Conservation (phyloP, 768 basidiomycete species). For the Naganishia randhawae region DNA sequence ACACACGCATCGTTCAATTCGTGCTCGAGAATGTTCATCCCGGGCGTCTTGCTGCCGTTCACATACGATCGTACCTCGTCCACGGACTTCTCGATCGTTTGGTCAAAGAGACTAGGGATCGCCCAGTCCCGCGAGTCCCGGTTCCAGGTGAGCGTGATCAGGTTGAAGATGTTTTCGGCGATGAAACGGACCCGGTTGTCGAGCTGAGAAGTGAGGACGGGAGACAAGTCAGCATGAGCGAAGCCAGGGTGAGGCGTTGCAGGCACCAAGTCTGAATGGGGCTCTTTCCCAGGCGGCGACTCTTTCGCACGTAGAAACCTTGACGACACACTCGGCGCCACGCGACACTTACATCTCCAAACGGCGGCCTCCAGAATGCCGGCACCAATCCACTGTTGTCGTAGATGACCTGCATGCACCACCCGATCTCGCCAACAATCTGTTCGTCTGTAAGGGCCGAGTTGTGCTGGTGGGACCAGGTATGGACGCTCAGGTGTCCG, state of each 20-base stretch:
- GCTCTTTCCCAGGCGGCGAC: too few relatives aligned
- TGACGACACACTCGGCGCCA: too few relatives aligned
- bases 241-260: not conserved
- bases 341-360: constrained; percentile 18
- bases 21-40: constrained; percentile 79
- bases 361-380: constrained; percentile 60
- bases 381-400: constrained; percentile 70
- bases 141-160: constrained; percentile 83
- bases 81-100: constrained; percentile 58
- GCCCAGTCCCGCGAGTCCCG: constrained; percentile 75
- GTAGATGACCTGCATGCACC: constrained; percentile 72
- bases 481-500: constrained; percentile 44
- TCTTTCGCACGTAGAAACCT: too few relatives aligned
- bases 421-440: constrained; percentile 72
- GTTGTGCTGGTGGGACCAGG: constrained; percentile 46
- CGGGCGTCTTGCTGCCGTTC: constrained; percentile 67
- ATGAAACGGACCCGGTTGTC: constrained; percentile 81
- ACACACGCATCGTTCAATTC: constrained; percentile 65
- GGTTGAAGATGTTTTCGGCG: constrained; percentile 77
- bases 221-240: constrained; percentile 26
- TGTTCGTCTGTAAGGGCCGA: constrained; percentile 59
- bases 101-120: constrained; percentile 56
- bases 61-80: constrained; percentile 50
- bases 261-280: too few relatives aligned
- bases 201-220: constrained; percentile 53